Percentiles rank a stretch among this genome's conserved stretches.
phyloP scores from a whole-genome alignment of 2,329 filamentous ascomycete genomes.

The Cladophialophora yegresii region DNA sequence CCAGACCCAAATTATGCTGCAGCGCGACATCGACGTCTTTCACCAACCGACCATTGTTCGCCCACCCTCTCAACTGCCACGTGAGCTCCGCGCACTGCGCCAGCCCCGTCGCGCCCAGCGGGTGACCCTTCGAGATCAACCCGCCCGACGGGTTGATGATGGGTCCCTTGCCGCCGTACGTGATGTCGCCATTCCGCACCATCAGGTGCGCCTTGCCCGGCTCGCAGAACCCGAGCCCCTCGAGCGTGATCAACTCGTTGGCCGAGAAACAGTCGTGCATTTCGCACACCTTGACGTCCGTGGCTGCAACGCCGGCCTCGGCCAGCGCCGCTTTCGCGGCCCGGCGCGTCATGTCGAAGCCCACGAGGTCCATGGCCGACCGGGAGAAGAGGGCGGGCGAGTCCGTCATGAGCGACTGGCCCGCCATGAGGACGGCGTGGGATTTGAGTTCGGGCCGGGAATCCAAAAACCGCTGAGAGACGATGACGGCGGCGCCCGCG shows the following conservation, averaged over 20 bases:
- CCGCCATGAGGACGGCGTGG: constrained; percentile 83
- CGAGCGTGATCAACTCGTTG: constrained; percentile 89
- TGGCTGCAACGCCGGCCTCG: constrained; percentile 67
- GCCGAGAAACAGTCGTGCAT: constrained; percentile 96
- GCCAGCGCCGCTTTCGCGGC: constrained; percentile 70
- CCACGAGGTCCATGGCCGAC: constrained; percentile 83
- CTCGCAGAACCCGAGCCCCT: constrained; percentile 76
- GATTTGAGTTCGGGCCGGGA: constrained; percentile 78
- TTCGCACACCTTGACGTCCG: constrained; percentile 81
- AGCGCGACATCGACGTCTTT: constrained; percentile 70
- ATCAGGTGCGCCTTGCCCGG: constrained; percentile 88
- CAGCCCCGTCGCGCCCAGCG: constrained; percentile 86
- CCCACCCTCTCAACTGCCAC: constrained; percentile 95
- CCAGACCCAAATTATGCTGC: constrained; percentile 91
- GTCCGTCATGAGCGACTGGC: constrained; percentile 83
- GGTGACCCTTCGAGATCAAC: constrained; percentile 93
- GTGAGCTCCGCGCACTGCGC: constrained; percentile 96
- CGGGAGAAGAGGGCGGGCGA: constrained; percentile 72
- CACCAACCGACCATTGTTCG: constrained; percentile 74
- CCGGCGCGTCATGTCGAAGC: constrained; percentile 77
- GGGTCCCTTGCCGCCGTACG: constrained; percentile 72
- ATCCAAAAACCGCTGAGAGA: constrained; percentile 85
- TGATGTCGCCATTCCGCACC: constrained; percentile 84
- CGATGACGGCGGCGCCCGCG: constrained; percentile 81
- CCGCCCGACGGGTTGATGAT: constrained; percentile 93